phyloP scores from a whole-genome alignment of 2,329 filamentous ascomycete species.

The Xylaria multiplex region DNA sequence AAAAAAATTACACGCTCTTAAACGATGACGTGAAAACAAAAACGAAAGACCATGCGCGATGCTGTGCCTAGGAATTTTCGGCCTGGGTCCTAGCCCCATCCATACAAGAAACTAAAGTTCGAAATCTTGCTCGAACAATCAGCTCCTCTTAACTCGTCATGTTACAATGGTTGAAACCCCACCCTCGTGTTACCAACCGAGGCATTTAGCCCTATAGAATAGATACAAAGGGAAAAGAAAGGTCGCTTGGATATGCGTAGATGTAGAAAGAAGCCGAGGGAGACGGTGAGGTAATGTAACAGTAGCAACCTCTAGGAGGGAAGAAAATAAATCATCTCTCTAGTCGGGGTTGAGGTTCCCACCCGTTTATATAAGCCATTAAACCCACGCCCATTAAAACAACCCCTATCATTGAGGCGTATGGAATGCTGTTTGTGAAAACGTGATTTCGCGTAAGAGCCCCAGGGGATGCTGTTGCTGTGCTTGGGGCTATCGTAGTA shows the following conservation, averaged over 20 bases:
- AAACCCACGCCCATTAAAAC: slow-evolving; percentile 83
- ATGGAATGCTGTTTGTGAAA: slow-evolving; percentile 71
- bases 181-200: slow-evolving; percentile 1
- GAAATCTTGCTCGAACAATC: slow-evolving; percentile 17
- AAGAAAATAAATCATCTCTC: slow-evolving; percentile 37
- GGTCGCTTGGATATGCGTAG: slow-evolving; percentile 35
- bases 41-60: slow-evolving; percentile 27
- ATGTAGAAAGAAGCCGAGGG: slow-evolving; percentile 19
- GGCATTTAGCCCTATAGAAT: slow-evolving; percentile 42
- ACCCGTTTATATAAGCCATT: slow-evolving; percentile 88
- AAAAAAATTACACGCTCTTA: slow-evolving; percentile 26
- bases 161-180: slow-evolving; percentile 32
- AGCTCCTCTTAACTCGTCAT: slow-evolving; percentile 29
- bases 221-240: slow-evolving; percentile 44
- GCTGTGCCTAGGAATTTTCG: slow-evolving; percentile 29
- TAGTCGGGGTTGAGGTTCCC: slow-evolving; percentile 65
- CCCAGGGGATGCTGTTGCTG: slow-evolving; percentile 51
- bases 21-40: slow-evolving; percentile 13
- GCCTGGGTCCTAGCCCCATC: slow-evolving; percentile 25
- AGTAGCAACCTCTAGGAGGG: background rate
- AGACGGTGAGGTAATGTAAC: background rate
- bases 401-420: slow-evolving; percentile 84
- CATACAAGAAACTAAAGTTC: slow-evolving; percentile 28
- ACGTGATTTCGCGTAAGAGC: slow-evolving; percentile 56
- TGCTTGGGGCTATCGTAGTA: slow-evolving; percentile 61